These are phyloP conservation scores for Candida golubevii DNA, from an alignment of 805 yeast species.

Conservation along the genomic window DNA sequence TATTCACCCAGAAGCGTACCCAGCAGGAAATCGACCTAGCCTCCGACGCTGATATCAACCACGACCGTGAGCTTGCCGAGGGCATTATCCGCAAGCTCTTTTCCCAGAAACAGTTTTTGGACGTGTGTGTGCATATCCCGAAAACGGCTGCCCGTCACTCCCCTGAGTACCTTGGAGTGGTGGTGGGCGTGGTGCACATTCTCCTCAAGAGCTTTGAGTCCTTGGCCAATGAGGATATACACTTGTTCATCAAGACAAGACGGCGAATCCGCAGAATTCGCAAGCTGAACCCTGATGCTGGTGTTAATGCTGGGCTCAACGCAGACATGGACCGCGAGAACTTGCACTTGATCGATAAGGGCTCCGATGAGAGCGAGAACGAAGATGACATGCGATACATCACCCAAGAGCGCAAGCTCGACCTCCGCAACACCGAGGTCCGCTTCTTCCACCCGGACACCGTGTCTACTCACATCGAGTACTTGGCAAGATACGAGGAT, in stretches of 20 bases:
- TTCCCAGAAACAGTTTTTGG: conserved; percentile 56
- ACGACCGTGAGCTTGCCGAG: conserved; percentile 46
- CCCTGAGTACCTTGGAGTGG: conserved; percentile 53
- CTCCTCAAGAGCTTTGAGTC: conserved; percentile 64
- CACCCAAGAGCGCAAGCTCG: conserved; percentile 45
- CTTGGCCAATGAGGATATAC: conserved; percentile 54
- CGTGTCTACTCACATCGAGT: conserved; percentile 61
- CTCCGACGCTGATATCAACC: conserved; percentile 39
- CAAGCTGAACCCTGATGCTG: conserved; percentile 1
- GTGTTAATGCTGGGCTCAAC: conserved; percentile 13
- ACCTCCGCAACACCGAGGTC: conserved; percentile 37
- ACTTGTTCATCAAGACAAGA: conserved; percentile 44
- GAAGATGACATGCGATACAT: conserved; percentile 31
- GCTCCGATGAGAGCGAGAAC: conserved; percentile 26
- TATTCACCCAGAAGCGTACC: conserved; percentile 29
- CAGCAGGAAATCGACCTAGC: conserved; percentile 11
- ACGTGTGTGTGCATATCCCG: conserved; percentile 55
- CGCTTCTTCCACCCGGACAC: conserved; percentile 54
- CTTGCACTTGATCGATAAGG: conserved; percentile 16
- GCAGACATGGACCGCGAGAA: conserved; percentile 16
- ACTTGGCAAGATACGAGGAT: conserved; percentile 58
- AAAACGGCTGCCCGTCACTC: conserved; percentile 61
- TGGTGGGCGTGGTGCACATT: conserved; percentile 62
- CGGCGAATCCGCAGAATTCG: conserved; percentile 34
- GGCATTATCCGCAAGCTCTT: conserved; percentile 67